Evolutionary conservation across 306 rosid genomes (phyloP).

Genomic region (Comarum palustre): DNA sequence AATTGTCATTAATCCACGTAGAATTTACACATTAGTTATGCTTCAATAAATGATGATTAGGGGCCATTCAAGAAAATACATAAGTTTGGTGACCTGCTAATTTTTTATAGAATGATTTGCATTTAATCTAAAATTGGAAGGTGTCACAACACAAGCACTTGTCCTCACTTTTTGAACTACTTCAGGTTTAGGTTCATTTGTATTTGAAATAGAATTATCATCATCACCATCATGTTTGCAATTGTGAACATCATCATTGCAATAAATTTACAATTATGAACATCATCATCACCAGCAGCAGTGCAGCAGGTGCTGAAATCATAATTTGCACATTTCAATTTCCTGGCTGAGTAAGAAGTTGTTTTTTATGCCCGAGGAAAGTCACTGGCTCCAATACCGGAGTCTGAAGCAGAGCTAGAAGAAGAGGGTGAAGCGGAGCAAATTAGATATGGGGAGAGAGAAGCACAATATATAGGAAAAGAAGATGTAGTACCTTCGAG

Average conservation of each 20-base stretch:
- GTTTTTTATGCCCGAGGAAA: slow-evolving; percentile 71
- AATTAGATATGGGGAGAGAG: slow-evolving; percentile 27
- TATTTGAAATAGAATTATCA: neutral
- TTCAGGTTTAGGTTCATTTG: neutral
- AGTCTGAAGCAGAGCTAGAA: slow-evolving; percentile 81
- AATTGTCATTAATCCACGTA: slow-evolving; percentile 5
- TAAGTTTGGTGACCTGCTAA: neutral
- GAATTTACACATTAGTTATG: neutral
- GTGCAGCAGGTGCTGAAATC: slow-evolving; percentile 21
- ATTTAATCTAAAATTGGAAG: neutral
- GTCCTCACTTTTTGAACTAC: neutral
- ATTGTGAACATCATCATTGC: slow-evolving; percentile 2
- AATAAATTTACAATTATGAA: slow-evolving; percentile 10
- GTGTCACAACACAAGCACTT: neutral
- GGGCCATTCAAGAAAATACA: neutral
- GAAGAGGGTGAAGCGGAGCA: slow-evolving; percentile 36
- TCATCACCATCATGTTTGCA: neutral
- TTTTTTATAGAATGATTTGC: neutral
- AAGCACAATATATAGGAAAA: slow-evolving; percentile 34
- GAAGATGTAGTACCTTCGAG: slow-evolving; percentile 21
- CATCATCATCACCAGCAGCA: slow-evolving; percentile 22
- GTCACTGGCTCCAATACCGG: slow-evolving; percentile 98
- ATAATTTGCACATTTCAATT: slow-evolving; percentile 23
- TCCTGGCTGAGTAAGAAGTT: slow-evolving; percentile 39
- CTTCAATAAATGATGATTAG: neutral